Evolutionary conservation across 225 moss, liverwort and hornwort genomes (phyloP), one percentile per base, ranked within the genome.

Genomic region (Antitrichia curtipendula): DNA sequence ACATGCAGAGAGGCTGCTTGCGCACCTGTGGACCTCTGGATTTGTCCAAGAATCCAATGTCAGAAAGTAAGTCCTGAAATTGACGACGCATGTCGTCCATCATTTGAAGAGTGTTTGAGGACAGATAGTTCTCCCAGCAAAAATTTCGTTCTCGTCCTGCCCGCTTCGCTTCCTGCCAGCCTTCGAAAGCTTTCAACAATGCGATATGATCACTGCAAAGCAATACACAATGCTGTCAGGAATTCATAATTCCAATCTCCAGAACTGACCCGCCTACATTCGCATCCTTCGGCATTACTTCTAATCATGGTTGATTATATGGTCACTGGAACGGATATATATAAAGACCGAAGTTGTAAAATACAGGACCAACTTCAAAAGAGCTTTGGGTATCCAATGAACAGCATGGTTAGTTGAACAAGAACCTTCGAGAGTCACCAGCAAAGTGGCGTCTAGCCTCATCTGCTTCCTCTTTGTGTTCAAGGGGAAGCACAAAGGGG

Each of bases 71-170:
- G 83, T 99, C 99, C 78, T 96, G 92, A 73, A 99, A 99, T 88
- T 99, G 99, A 50, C 95, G 94, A 71, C 97, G 97, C 97, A 99
- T 99, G 83, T 97, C 94, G 57, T 96, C 96, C 96, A 99, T 99
- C 99, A 99, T 97, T 87, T 97, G 97, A 62, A 97, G 87, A 12
- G 96, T 97, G 78, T 96, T 91, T 27, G 93, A 89, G 82, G 99
- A 99, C 72, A 99, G 64, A 69, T 89, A 99, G 78, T 97, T 99
- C 80, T 97, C 96, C 99, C 99, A 99, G 83, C 99, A 99, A 87
- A 93, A 99, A 75, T 95, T 96, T 41, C 96, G 92, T 85, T 99
- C 99, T 86, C 95, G 88, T 75, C 96, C 97, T 70, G 94, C 94
- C 32, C 93, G 92, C 89, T 96, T 99, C 38, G 99, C 95, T 88